Evolutionary conservation across 2,329 filamentous ascomycete species (phyloP), one percentile per base, ranked within the genome.

Genomic region (Aspergillus clavatus): DNA sequence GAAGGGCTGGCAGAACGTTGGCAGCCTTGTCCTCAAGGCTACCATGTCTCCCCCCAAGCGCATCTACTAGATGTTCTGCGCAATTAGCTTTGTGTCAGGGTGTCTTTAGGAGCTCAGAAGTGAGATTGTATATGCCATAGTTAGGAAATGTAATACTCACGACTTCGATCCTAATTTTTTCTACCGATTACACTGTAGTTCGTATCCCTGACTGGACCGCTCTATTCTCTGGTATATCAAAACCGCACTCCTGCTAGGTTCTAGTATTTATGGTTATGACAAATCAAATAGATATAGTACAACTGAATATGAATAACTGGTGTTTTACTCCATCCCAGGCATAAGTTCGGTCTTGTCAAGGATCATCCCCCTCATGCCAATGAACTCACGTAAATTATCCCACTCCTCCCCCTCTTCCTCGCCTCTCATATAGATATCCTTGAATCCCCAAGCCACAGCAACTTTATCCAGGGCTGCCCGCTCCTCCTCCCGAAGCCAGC

Each of bases 1-100:
- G 89, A 98, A 98, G 88, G 93, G 93, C 74, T 98, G 93, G 93
- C 93, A 98, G 83, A 98, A 98, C 84, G 93, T 98, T 69, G 93
- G 93, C 73, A 93, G 87, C 82, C 83, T 98, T 79, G 95, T 90
- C 73, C 93, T 98, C 83, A 98, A 98, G 88, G 93, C 93, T 78
- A 87, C 87, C 80, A 98, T 98, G 93, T 95, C 89, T 76, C 93
- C 93, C 63, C 93, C 93, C 64, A 93, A 89, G 83, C 89, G 93
- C 72, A 78, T 98, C 65, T 98, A 96, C 84, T 98, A 97, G 73
- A 71, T 60, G 57, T 51, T 58, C 51, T 55, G 48, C 57, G 23
- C 55, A 52, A 53, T 64, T 59, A 22, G 29, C 38, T 50, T 46
- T 54, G 53, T 55, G 59, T 54, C 54, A 55, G 55, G 43, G 51